A percentile compares a stretch with the other conserved stretches of the same genome.
phyloP scores from a whole-genome alignment of 352 stramenopile species.

The Pythium myriotylum region DNA sequence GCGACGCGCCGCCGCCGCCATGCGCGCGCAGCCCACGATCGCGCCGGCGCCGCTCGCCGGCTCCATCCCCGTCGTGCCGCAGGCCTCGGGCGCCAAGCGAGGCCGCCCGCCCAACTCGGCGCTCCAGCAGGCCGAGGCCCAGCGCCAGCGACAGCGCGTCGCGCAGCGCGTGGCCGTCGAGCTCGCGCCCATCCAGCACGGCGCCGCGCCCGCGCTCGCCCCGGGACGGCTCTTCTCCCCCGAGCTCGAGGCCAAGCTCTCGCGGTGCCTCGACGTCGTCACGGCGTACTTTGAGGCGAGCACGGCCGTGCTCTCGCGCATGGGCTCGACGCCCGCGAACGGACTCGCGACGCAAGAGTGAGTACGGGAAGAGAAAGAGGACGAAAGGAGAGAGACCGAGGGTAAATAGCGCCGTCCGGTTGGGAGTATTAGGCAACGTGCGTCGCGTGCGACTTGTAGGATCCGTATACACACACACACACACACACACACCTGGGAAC shows the following conservation, averaged over 20 bases:
- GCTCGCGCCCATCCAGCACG: conserved; percentile 10
- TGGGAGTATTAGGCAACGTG: no score
- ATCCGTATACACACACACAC: no score
- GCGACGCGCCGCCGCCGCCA: background rate
- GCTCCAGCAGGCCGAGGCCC: conserved; percentile 1
- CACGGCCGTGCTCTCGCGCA: conserved; percentile 16
- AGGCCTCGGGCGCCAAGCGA: conserved; percentile 5
- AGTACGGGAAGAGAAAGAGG: no score
- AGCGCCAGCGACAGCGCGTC: conserved; percentile 4
- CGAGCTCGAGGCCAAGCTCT: conserved; percentile 19
- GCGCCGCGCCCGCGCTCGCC: background rate
- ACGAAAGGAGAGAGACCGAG: no score
- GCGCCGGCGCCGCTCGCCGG: background rate
- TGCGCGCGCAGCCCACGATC: conserved; percentile 4
- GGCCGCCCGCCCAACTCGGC: conserved; percentile 9
- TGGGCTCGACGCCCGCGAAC: conserved; percentile 45
- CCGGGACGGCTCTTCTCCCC: conserved; percentile 9
- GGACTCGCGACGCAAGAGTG: background rate
- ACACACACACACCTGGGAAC: no score
- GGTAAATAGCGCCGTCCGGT: no score
- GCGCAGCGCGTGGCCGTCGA: conserved; percentile 5
- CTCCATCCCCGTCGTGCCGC: background rate
- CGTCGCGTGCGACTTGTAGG: no score
- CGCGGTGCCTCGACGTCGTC: conserved; percentile 15
- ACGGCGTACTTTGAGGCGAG: conserved; percentile 18